Base-by-base conservation (phyloP, 768 basidiomycete genomes). In the Boletus vermiculosoides region DNA sequence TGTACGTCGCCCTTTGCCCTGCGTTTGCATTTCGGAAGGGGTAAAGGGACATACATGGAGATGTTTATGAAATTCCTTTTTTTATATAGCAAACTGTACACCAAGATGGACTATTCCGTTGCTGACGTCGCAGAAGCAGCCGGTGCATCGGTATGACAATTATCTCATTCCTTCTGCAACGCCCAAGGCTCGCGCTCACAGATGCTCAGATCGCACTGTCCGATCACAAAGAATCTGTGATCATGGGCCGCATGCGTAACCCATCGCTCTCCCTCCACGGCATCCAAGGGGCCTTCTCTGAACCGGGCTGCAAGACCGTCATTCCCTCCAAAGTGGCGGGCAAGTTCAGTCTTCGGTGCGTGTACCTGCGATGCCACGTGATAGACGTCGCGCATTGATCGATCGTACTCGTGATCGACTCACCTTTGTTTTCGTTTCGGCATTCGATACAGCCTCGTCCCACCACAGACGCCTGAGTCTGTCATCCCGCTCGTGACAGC, bases 201-300 rank as follows among this genome's bases (percentile, higher is more conserved):
- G 28, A 39, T 39, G 34, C 18, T 3, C 36, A 71, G 61, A 85
- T 92, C 62, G 85, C 89, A 2, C 69, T 97, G 23, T 87, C 85
- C 2, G 75, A 82, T 5, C 87, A 94, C 71, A 95, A 94, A 71
- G 85, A 85, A 31, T 71, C 76, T 11, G 83, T 89, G 22, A 77
- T 98, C 39, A 98, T 96, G 94, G 92, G 90, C 39, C 85, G 93
- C 63, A 98, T 98, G 95, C 84, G 94, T 34, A 78, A 83, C 63
- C 91, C 95, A 2, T 89, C 87, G 56, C 80, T 98, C 59, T 94
- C 92, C 3, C 75, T 98, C 25, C 95, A 98, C 70, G 96, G 96
- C 12, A 95, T 98, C 65, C 92, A 97, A 73, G 94, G 95, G 48
- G 96, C 94, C 2, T 97, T 95, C 78, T 91, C 83, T 53, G 85